Base-by-base conservation (phyloP, 441 rosid genomes). In the Lepidium campestre region DNA sequence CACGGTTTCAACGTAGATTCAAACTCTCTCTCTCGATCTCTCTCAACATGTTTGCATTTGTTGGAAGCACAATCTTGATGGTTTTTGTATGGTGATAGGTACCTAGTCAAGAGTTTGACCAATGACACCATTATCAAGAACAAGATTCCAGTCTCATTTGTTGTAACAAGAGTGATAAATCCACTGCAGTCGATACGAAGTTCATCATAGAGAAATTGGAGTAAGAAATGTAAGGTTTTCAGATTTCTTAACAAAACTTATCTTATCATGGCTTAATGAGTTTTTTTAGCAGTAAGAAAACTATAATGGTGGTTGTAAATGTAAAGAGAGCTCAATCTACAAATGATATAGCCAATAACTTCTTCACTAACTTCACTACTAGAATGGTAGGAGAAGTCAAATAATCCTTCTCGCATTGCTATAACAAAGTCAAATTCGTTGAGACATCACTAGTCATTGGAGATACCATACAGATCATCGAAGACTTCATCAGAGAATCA, bases 131-230 rank as follows among this genome's bases (percentile, higher is more conserved):
- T 86, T 40, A 85, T 89, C 41, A 85, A 87, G 77, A 86, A 80
- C 78, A 91, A 87, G 77, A 77, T 83, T 44, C 99, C 96, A 8
- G 77, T 89, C 87, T 87, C 67, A 79, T 91, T 73, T 85, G 92
- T 70, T 93, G 97, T 75, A 91, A 93, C 85, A 93, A 93, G 80
- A 75, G 86, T 0, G 97, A 91, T 78, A 91, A 93, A 86, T 90
- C 91, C 78, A 86, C 97, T 1, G 96, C 99, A 23, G 96, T 91
- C 70, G 81, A 87, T 63, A 87, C 86, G 84, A 96, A 91, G 59
- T 91, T 91, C 70, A 86, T 93, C 73, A 74, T 84, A 37, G 91
- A 91, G 75, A 97, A 93, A 67, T 35, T 93, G 77, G 97, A 93
- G 86, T 91, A 93, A 83, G 96, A 93, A 85, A 87, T 93, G 96